A percentile compares a stretch with the other conserved stretches of the same genome.
These are phyloP conservation scores for Nadsonia starkeyi-henricii DNA, from an alignment of 1,139 yeast genomes.

Conservation along the genomic window DNA sequence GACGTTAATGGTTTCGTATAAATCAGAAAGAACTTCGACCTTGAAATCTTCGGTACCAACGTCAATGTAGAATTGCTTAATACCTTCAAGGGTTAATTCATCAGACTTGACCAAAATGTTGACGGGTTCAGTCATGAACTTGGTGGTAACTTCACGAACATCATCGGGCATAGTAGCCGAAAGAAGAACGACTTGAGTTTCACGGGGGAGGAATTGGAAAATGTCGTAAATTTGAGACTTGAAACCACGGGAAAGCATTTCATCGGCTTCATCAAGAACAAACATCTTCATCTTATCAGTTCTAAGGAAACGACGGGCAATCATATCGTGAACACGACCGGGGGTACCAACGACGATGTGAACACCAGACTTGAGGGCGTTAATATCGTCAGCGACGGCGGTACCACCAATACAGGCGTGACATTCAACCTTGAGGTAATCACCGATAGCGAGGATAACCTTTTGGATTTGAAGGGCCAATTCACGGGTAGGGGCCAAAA, in stretches of 20 bases:
- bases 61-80: conserved; percentile 89
- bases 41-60: conserved; percentile 89
- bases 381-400: conserved; percentile 78
- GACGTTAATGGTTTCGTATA: conserved; percentile 93
- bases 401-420: conserved; percentile 99
- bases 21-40: conserved; percentile 90
- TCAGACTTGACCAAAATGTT: conserved; percentile 96
- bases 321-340: conserved; percentile 97
- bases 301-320: conserved; percentile 81
- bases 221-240: conserved; percentile 96
- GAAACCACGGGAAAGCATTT: conserved; percentile 94
- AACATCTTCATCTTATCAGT: conserved; percentile 91
- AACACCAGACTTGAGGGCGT: conserved; percentile 83
- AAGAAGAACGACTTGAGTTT: conserved; percentile 90
- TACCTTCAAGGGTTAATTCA: conserved; percentile 96
- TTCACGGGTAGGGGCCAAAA: conserved; percentile 98
- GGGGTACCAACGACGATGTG: conserved; percentile 98
- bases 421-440: conserved; percentile 84
- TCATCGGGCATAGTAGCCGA: conserved; percentile 98
- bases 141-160: conserved; percentile 90
- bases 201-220: conserved; percentile 84
- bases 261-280: conserved; percentile 98
- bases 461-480: conserved; percentile 95
- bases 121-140: conserved; percentile 95
- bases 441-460: conserved; percentile 87